These are phyloP conservation scores for Tricholoma sp. DNA, from an alignment of 768 basidiomycete genomes.

Conservation along the genomic window DNA sequence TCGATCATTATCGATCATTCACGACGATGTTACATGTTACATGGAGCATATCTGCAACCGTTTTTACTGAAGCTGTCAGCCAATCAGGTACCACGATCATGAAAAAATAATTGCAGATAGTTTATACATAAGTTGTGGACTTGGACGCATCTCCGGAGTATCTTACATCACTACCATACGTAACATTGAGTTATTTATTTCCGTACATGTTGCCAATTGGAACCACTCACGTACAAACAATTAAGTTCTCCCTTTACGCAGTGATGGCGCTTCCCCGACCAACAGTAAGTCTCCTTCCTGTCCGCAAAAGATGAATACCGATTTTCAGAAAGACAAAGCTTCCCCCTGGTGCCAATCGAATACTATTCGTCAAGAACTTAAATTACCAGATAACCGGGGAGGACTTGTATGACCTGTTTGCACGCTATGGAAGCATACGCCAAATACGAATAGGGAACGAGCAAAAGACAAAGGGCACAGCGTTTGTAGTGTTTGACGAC, in stretches of 20 bases:
- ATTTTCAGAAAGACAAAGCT: constrained; percentile 60
- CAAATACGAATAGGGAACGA: constrained; percentile 94
- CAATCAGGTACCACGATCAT: no score
- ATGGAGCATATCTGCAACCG: no score
- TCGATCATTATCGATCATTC: no score
- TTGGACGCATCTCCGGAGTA: no score
- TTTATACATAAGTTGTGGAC: no score
- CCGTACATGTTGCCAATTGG: constrained; percentile 9
- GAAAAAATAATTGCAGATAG: no score
- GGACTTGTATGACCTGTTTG: constrained; percentile 95
- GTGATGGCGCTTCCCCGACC: constrained; percentile 67
- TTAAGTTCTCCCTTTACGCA: constrained; percentile 1
- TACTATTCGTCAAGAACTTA: constrained; percentile 90
- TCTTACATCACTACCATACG: no score
- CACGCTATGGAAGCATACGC: constrained; percentile 93
- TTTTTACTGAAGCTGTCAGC: no score
- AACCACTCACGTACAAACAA: not conserved
- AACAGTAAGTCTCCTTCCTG: constrained; percentile 39
- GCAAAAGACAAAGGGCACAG: constrained; percentile 90
- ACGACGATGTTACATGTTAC: no score
- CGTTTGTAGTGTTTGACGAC: constrained; percentile 94
- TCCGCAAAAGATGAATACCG: not conserved
- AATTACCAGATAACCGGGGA: constrained; percentile 92
- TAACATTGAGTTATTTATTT: constrained; percentile 16
- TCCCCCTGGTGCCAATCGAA: constrained; percentile 88